phyloP scores from a whole-genome alignment of 495 filamentous ascomycete genomes.

The Daldinia vernicosa region DNA sequence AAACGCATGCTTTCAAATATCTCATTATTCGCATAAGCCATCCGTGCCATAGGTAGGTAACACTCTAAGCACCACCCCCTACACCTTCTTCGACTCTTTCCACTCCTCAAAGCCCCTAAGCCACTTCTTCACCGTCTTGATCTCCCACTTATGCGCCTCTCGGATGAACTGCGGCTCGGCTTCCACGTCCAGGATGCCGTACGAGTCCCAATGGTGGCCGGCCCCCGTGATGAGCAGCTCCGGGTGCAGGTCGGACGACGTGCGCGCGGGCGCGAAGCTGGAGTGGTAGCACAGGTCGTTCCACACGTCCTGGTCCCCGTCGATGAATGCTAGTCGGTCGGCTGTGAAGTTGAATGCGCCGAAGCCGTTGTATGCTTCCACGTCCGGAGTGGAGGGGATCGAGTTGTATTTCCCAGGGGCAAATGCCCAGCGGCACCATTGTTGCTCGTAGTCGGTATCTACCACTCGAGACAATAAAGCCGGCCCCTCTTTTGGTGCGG shows the following conservation, averaged over 20 bases:
- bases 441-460: constrained; percentile 59
- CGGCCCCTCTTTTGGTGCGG: constrained; percentile 52
- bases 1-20: background rate
- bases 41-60: no score
- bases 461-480: constrained; percentile 54
- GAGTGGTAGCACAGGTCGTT: constrained; percentile 59
- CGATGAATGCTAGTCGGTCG: constrained; percentile 59
- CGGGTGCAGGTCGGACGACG: constrained; percentile 51
- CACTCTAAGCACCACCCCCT: background rate
- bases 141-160: constrained; percentile 61
- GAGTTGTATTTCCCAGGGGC: constrained; percentile 53
- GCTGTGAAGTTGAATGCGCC: constrained; percentile 55
- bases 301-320: constrained; percentile 59
- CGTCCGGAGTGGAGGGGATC: constrained; percentile 53
- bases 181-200: constrained; percentile 54
- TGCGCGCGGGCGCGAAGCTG: constrained; percentile 46
- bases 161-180: constrained; percentile 60
- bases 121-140: constrained; percentile 54
- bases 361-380: constrained; percentile 52
- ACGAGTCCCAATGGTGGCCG: constrained; percentile 62
- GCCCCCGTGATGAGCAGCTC: constrained; percentile 55
- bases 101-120: constrained; percentile 37
- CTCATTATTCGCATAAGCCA: no score
- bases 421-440: constrained; percentile 63
- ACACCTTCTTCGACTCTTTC: constrained; percentile 28